A percentile compares a stretch with the other conserved stretches of the same genome.
phyloP scores from a whole-genome alignment of 306 rosid genomes.

The Cucumis melo region DNA sequence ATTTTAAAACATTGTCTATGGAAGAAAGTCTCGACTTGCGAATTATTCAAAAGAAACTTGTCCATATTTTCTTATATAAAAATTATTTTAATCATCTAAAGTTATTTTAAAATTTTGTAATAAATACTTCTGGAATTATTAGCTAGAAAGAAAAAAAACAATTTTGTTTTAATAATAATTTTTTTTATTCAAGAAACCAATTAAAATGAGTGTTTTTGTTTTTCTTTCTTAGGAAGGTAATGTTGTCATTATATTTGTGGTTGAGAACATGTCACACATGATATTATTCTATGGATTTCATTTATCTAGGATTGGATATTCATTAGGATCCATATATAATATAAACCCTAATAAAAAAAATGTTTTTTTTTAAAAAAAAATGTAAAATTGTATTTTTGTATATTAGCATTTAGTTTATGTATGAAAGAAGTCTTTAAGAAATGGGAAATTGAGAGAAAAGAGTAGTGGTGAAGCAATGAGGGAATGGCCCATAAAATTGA shows the following conservation, averaged over 20 bases:
- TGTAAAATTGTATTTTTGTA: neutral
- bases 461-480: neutral
- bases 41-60: no score
- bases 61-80: no score
- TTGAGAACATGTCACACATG: neutral
- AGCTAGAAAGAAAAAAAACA: no score
- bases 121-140: no score
- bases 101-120: no score
- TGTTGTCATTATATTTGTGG: neutral
- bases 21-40: no score
- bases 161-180: no score
- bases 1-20: no score
- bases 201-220: no score
- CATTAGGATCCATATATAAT: neutral
- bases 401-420: neutral
- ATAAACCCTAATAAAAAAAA: neutral
- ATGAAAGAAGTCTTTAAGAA: neutral
- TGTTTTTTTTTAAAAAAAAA: neutral
- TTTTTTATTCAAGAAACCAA: no score
- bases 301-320: neutral
- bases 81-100: no score
- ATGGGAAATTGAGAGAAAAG: neutral
- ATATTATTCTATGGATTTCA: neutral
- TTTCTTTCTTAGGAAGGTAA: no score
- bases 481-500: neutral